Evolutionary conservation across 192 early-diverging fungal genomes (phyloP), one percentile per base, ranked within the genome.

Genomic region (Chytriomyces confervae): DNA sequence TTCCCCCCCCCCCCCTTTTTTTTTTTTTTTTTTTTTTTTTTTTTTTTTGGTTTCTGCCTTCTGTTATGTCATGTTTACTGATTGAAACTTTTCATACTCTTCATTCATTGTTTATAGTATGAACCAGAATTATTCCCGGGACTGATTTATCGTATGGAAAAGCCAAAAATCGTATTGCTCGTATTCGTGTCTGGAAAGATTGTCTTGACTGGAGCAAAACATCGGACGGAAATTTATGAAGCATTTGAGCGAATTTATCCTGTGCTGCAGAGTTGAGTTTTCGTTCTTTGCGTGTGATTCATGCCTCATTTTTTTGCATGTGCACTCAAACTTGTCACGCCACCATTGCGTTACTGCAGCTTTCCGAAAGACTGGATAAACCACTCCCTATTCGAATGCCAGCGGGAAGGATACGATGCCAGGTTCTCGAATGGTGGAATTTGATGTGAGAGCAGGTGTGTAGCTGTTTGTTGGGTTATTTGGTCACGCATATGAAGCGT

Each of bases 151-250:
- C 93, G 97, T 65, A 99, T 99, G 97, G 93, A 93, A 65, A 94
- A 94, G 80, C 97, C 97, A 20, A 99, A 99, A 82, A 97, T 99
- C 75, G 97, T 99, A 51, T 82, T 99, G 79, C 91, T 99, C 45
- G 97, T 99, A 62, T 99, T 99, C 84, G 97, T 99, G 13, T 98
- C 96, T 45, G 97, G 97, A 75, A 99, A 99, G 85, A 97, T 99
- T 85, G 97, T 99, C 43, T 89, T 99, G 68, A 99, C 97, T n/a
- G 97, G 97, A 61, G 97, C 97, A 43, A 99, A 98, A 86, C 93
- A 89, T 11, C 44, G 73, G 20, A 64, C 49, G 71, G 95, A 99
- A 84, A 99, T 99, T 75, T 98, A 99, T 79, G 91, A 95, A 80
- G 97, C 97, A 61, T 99, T 99, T 85, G 93, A 96, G 77, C 91